Base-by-base conservation (phyloP, 139 green algal species). In the Tetraselmis striata region DNA sequence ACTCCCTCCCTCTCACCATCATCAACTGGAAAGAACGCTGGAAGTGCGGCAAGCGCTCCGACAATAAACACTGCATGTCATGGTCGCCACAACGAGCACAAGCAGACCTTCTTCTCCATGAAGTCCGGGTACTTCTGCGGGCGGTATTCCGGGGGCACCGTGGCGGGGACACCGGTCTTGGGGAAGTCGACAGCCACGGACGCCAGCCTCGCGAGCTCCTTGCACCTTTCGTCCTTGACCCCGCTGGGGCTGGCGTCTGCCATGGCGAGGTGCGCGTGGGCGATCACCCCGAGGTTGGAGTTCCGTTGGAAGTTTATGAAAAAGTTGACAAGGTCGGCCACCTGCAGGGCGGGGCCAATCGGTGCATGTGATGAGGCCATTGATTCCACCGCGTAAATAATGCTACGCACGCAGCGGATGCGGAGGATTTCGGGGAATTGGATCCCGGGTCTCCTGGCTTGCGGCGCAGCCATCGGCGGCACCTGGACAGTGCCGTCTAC, bases 151-250 rank as follows among this genome's bases (percentile, higher is more conserved):
- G 23, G 29, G 1, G 82, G 79, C 59, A 87, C 28, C 24, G 75
- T 28, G 2, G 76, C 84, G 23, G 76, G 59, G 27, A 59, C 32
- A 18, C 87, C 87, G 11, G 84, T 89, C 80, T 90, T 90, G 2
- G 84, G 31, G 26, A 88, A 90, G 80, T 90, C 87, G 24, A 90
- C 87, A 1, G 87, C 84, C 1, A 31, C 79, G 2, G 84, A 89
- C 31, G 84, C 78, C 83, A 87, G 80, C 32, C 77, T 0, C 28
- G 83, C 87, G 77, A 90, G 82, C 0, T 81, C 11, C 45, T 80
- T 23, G 58, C 87, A 90, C 23, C 27, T 59, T 1, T 45, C 1
- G 28, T 30, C 78, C 2, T 80, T 31, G 32, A 78, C 30, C 11
- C 45, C 80, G 26, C 82, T 28, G 1, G 29, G 24, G 1, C 26